Percentiles rank a stretch among this genome's conserved stretches.
These are phyloP conservation scores for Chrysanthemum makinoi DNA, from an alignment of 129 eudicot genomes.

Conservation along the genomic window DNA sequence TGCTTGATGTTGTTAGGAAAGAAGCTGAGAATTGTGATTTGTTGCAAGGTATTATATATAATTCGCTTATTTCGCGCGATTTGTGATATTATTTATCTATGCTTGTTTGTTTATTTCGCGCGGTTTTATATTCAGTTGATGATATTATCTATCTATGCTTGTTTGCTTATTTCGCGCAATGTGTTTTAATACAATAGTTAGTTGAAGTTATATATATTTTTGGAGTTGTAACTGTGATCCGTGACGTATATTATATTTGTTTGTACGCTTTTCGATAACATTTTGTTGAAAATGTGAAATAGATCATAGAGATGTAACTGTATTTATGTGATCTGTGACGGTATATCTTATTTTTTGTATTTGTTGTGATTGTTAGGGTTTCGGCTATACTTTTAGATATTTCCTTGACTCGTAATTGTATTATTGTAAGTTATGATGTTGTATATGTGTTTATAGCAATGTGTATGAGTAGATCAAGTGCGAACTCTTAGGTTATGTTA, in stretches of 20 bases:
- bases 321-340: neutral
- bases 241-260: no score
- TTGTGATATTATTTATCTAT: neutral
- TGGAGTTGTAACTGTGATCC: no score
- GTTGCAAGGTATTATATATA: slow-evolving; percentile 51
- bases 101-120: neutral
- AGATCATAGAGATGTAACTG: neutral
- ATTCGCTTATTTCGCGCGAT: neutral
- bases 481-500: neutral
- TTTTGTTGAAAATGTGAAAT: no score
- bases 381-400: neutral
- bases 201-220: no score
- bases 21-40: slow-evolving; percentile 85
- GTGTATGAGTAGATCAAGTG: neutral
- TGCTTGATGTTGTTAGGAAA: slow-evolving; percentile 82
- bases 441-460: no score
- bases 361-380: no score
- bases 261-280: no score
- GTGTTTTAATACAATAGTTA: neutral
- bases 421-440: no score
- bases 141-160: neutral
- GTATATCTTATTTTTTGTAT: no score
- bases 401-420: neutral
- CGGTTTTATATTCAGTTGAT: no score
- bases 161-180: no score